phyloP scores from a whole-genome alignment of 192 early-diverging fungal species.

The Umbelopsis sp. region DNA sequence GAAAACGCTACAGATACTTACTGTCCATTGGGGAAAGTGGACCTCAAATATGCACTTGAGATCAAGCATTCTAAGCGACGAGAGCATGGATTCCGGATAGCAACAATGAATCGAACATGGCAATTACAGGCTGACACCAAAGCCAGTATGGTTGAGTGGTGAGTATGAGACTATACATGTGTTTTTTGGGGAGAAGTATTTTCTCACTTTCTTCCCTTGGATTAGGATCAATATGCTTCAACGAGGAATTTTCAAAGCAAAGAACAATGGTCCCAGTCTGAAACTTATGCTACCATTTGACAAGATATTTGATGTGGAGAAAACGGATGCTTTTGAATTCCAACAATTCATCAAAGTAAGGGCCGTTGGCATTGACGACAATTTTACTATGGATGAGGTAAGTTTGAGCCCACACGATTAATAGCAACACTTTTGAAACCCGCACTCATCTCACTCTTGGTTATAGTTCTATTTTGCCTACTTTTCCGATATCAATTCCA shows the following conservation, averaged over 20 bases:
- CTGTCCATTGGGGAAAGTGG: slow-evolving; percentile 58
- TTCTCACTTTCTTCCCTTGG: background rate
- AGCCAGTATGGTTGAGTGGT: slow-evolving; percentile 55
- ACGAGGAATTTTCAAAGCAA: slow-evolving; percentile 58
- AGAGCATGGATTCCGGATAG: slow-evolving; percentile 47
- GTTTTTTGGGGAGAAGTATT: no score
- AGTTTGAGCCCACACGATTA: no score
- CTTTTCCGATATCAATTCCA: slow-evolving; percentile 52
- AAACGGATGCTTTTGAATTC: slow-evolving; percentile 50
- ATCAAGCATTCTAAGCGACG: slow-evolving; percentile 46
- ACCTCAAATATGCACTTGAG: slow-evolving; percentile 59
- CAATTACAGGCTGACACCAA: slow-evolving; percentile 61
- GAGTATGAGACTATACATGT: background rate
- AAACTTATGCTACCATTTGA: slow-evolving; percentile 60
- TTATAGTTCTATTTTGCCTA: slow-evolving; percentile 66
- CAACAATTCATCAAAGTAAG: slow-evolving; percentile 55
- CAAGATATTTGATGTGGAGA: slow-evolving; percentile 55
- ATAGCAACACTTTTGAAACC: no score
- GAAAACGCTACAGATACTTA: slow-evolving; percentile 58
- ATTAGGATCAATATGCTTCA: slow-evolving; percentile 53
- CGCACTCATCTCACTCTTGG: background rate
- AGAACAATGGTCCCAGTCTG: slow-evolving; percentile 58
- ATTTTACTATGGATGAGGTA: slow-evolving; percentile 60
- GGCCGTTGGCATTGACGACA: slow-evolving; percentile 54
- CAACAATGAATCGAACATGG: slow-evolving; percentile 52